phyloP scores from a whole-genome alignment of 345 rosid genomes.

The Theobroma cacao region DNA sequence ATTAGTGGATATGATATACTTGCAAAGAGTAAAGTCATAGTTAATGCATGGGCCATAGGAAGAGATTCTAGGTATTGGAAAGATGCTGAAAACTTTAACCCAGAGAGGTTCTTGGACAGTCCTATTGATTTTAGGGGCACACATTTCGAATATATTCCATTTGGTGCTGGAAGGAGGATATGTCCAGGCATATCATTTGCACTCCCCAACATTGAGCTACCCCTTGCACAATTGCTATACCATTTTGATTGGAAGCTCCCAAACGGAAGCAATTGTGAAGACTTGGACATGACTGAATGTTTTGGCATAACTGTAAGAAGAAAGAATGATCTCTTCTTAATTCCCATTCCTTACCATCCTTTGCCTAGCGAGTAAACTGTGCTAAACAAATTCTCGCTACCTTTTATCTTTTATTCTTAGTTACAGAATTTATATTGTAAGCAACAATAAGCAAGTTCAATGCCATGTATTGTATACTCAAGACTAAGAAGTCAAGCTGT shows the following conservation, averaged over 20 bases:
- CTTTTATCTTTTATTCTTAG: no score
- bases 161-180: constrained; percentile 31
- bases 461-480: no score
- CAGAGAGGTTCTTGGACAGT: neutral
- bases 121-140: neutral
- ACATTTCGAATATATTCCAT: constrained; percentile 5
- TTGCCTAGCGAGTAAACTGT: neutral
- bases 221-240: constrained; percentile 25
- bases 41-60: neutral
- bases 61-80: neutral
- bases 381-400: neutral
- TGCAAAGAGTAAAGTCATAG: neutral
- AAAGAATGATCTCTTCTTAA: constrained; percentile 2
- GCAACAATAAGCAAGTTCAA: no score
- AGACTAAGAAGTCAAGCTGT: no score
- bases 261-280: neutral
- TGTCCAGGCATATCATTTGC: constrained; percentile 27
- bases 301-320: neutral
- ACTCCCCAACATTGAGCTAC: constrained; percentile 5
- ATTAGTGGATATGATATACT: neutral
- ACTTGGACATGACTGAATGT: constrained; percentile 9
- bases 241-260: constrained; percentile 26
- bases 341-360: constrained; percentile 9
- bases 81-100: neutral
- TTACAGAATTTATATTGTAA: no score